Evolutionary conservation across 1,284 basidiomycete genomes (phyloP), one percentile per base, ranked within the genome.

Genomic region (Puccinia coronata): DNA sequence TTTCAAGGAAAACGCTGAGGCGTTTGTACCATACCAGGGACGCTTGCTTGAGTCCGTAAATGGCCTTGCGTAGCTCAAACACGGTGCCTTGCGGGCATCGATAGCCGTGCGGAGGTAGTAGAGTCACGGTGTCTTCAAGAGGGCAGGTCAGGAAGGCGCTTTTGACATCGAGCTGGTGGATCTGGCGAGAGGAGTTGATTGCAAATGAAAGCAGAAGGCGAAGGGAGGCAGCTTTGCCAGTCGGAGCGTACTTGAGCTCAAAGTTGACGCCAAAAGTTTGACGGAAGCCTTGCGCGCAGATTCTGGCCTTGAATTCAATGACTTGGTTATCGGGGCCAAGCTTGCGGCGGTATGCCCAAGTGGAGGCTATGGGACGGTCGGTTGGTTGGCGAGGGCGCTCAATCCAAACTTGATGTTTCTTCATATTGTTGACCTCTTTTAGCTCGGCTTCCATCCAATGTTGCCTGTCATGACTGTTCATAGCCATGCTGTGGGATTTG

Each of bases 161-260:
- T 34, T n/a, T n/a, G 4, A 72, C 41, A 16, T 72, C 70, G 5
- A 72, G 43, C n/a, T 72, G 70, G n/a, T 72, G 70, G 41, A 72
- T 47, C 12, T 70, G 5, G 6, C 18, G 47, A 47, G 43, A 16
- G 41, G 43, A 11, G 20, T 11, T 47, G 67, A 51, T 11, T 41
- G 67, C 67, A 70, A 41, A 23, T 23, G 67, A 70, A 43, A 70
- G 14, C 20, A n/a, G n/a, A n/a, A n/a, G n/a, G n/a, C n/a, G n/a
- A n/a, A n/a, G n/a, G n/a, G n/a, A n/a, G n/a, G n/a, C 43, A 8
- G 43, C 8, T 16, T 43, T 43, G 43, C 43, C 43, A 8, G 43
- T 43, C 16, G 43, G 43, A 6, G 43, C 43, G 16, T 43, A 43
- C 16, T 43, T 43, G 43, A 43, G 43, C 16, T 43, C 43, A 16